A percentile compares a stretch with the other conserved stretches of the same genome.
Evolutionary conservation across 345 rosid genomes (phyloP).

Genomic region (Viola odorata): DNA sequence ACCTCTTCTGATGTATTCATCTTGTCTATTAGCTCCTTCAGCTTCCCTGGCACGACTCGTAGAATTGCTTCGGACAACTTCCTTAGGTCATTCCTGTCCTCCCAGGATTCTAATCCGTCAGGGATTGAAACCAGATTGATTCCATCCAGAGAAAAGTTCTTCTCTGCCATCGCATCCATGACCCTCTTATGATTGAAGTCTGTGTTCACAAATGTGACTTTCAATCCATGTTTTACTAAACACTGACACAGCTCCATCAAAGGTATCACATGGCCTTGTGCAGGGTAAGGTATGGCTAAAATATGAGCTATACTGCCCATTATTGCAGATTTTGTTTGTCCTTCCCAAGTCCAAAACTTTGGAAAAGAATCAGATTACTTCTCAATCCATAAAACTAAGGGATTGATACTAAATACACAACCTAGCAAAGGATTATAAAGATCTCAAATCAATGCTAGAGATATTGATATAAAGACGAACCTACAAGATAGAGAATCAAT

Average conservation of each 20-base stretch:
- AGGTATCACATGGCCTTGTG: constrained; percentile 23
- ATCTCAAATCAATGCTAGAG: too few species aligned
- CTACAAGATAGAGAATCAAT: too few species aligned
- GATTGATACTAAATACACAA: too few species aligned
- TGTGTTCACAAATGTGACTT: constrained; percentile 16
- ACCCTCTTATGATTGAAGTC: constrained; percentile 9
- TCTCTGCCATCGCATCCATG: background rate
- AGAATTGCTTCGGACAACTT: constrained; percentile 1
- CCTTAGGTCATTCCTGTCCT: background rate
- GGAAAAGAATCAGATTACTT: too few species aligned
- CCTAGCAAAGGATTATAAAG: too few species aligned
- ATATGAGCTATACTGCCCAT: constrained; percentile 3
- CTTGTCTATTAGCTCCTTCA: constrained; percentile 3
- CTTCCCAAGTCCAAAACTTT: too few species aligned
- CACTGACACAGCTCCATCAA: constrained; percentile 7
- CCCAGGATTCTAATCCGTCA: background rate
- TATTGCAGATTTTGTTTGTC: too few species aligned
- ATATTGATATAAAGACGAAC: too few species aligned
- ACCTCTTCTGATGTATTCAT: background rate
- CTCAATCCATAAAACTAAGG: too few species aligned
- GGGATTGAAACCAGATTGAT: constrained; percentile 8
- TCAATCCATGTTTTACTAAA: constrained; percentile 12
- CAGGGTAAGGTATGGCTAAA: constrained; percentile 16
- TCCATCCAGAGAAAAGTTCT: background rate
- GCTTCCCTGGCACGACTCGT: constrained; percentile 9